Evolutionary conservation across 768 basidiomycete genomes (phyloP).

Genomic region (Tylopilus subfusipes): DNA sequence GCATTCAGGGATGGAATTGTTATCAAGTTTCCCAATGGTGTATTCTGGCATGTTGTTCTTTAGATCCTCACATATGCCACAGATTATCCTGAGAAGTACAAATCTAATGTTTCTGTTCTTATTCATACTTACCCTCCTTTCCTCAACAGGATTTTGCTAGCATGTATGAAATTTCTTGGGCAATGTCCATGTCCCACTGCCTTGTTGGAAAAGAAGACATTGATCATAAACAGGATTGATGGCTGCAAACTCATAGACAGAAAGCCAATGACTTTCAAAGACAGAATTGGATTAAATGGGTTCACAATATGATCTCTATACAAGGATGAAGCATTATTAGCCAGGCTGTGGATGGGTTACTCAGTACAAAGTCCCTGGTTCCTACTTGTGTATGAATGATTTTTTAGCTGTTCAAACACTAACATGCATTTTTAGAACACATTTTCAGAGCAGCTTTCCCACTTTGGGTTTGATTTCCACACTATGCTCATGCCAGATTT

Average conservation of each 20-base stretch:
- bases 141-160: neutral
- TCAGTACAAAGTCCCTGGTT: too few relatives aligned
- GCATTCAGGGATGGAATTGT: slow-evolving; percentile 24
- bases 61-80: slow-evolving; percentile 25
- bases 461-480: slow-evolving; percentile 26
- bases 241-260: neutral
- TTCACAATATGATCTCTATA: neutral
- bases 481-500: too few relatives aligned
- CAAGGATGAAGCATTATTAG: neutral
- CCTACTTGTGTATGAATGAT: too few relatives aligned
- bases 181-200: slow-evolving; percentile 27
- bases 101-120: too few relatives aligned
- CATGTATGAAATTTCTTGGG: too few relatives aligned
- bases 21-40: slow-evolving; percentile 19
- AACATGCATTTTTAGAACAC: slow-evolving; percentile 24
- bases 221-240: neutral
- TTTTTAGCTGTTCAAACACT: neutral
- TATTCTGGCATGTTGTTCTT: slow-evolving; percentile 13
- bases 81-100: too few relatives aligned
- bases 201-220: neutral
- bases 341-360: too few relatives aligned
- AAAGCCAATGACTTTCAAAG: neutral
- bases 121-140: too few relatives aligned
- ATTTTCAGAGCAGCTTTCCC: slow-evolving; percentile 23
- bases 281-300: neutral